These are phyloP conservation scores for Bretschneidera sinensis DNA, from an alignment of 345 rosid species.

Conservation along the genomic window DNA sequence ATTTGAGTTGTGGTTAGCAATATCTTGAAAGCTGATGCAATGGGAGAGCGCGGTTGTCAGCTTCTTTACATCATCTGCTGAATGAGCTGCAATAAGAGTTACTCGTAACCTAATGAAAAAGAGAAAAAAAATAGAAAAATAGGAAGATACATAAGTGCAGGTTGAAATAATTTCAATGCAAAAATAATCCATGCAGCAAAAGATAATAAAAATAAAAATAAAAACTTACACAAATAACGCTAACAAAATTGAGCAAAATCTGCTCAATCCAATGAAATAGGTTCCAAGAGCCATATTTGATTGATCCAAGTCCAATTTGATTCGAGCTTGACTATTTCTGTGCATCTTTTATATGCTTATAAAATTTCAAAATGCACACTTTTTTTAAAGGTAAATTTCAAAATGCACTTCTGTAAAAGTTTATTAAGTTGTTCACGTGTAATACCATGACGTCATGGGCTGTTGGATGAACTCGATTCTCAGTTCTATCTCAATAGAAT, in stretches of 20 bases:
- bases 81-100: constrained; percentile 70
- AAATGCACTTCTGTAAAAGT: too few species aligned
- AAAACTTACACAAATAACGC: too few species aligned
- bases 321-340: too few species aligned
- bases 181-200: not conserved
- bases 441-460: too few species aligned
- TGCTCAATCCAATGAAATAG: not conserved
- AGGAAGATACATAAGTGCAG: not conserved
- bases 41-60: constrained; percentile 52
- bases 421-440: too few species aligned
- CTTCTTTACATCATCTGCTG: constrained; percentile 70
- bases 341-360: too few species aligned
- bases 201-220: too few species aligned
- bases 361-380: too few species aligned
- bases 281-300: not conserved
- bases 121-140: not conserved
- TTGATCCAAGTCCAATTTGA: not conserved
- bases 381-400: too few species aligned
- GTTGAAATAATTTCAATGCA: not conserved
- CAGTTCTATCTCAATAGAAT: too few species aligned
- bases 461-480: not conserved
- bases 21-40: constrained; percentile 46
- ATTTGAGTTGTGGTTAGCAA: constrained; percentile 25
- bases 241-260: too few species aligned
- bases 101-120: constrained; percentile 61